Conservation (phyloP, 1,284 basidiomycete genomes). For the Puccinia coronata region DNA sequence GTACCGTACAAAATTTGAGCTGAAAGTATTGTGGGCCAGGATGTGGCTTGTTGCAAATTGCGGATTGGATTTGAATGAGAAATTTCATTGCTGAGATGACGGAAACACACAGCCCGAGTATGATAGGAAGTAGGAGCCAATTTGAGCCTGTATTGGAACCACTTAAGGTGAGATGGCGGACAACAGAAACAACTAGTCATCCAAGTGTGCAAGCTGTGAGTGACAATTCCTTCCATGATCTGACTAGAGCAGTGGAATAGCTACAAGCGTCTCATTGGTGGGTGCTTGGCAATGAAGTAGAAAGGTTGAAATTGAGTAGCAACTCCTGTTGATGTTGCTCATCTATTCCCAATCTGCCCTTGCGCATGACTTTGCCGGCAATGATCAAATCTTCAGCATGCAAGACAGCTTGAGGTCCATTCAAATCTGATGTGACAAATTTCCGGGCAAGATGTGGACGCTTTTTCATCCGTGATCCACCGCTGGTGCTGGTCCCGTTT, state of each 20-base stretch:
- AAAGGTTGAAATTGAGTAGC: neutral
- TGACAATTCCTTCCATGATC: constrained; percentile 32
- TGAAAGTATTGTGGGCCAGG: neutral
- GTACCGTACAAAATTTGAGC: neutral
- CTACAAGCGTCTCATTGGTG: neutral
- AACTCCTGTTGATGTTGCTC: constrained; percentile 9
- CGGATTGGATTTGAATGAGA: neutral
- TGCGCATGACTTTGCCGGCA: constrained; percentile 15
- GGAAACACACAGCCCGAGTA: constrained; percentile 15
- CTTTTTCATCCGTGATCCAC: neutral
- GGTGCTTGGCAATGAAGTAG: neutral
- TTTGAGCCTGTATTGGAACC: neutral
- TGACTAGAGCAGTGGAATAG: constrained; percentile 11
- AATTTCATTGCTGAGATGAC: constrained; percentile 12
- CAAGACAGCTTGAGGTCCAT: constrained; percentile 27
- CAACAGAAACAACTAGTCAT: neutral
- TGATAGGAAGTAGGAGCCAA: constrained; percentile 21
- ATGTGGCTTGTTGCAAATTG: neutral
- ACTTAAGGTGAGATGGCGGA: neutral
- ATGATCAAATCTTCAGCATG: constrained; percentile 31
- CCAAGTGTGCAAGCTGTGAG: constrained; percentile 13
- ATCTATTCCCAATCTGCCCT: constrained; percentile 37
- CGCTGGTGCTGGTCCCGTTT: neutral
- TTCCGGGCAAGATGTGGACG: neutral
- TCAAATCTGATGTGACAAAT: neutral